Evolutionary conservation across 1,284 basidiomycete species (phyloP), one percentile per base, ranked within the genome.

Genomic region (Cutaneotrichosporon arboriforme): DNA sequence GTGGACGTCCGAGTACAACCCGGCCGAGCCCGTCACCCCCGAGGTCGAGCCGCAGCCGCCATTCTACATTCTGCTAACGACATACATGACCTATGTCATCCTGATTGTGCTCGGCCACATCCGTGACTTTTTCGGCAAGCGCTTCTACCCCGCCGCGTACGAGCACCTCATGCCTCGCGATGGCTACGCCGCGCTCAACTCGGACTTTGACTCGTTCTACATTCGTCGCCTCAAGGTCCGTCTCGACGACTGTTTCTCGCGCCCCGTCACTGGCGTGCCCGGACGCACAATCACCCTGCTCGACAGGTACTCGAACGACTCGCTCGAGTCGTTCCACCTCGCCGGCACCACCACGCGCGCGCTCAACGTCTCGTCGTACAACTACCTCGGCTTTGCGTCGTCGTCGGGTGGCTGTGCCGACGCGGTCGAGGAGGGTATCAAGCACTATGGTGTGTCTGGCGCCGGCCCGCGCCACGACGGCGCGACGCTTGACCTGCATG

Each of bases 151-250:
- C 10, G 73, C 80, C 21, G 78, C 80, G 49, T 97, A 92, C 73
- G 80, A 79, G 53, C 90, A 97, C 73, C 77, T 96, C 48, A 83
- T 89, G 76, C 85, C 88, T 40, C 79, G 81, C 62, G 79, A 90
- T 66, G 92, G 92, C 57, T 96, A 97, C 69, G 96, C 94, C 1
- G 88, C 96, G 13, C 81, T 98, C 59, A 96, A 93, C 77, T 96
- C 92, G 33, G 94, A 98, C 75, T 98, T 97, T 66, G 96, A 98
- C 77, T 97, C 93, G 26, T 99, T 98, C 79, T 98, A 97, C 80
- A 97, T 92, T 52, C 88, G 94, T 55, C 86, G 93, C 8, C 82
- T 98, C 63, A 98, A 98, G 77, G 79, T 81, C 21, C 88, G 94
- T 51, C 85, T 99, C 74, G 93, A 97, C 68, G 91, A 97, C 74